Evolutionary conservation across 2,329 filamentous ascomycete genomes (phyloP).

Genomic region (Ophiostoma australiae): DNA sequence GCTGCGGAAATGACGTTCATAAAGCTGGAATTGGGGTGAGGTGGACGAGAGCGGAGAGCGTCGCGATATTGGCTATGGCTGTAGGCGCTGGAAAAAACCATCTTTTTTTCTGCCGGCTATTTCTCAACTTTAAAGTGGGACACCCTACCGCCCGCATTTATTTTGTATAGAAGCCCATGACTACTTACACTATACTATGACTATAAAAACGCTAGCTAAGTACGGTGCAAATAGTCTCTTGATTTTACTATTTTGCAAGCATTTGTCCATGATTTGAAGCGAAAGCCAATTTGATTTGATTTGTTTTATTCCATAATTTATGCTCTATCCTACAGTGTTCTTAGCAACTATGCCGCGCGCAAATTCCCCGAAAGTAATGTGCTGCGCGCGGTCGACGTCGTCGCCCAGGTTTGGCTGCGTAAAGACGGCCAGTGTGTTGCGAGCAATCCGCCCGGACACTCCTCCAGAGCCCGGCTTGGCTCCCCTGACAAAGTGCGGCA

Average conservation of each 20-base stretch:
- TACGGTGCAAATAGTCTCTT: not conserved
- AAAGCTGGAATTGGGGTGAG: not conserved
- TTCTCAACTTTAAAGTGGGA: slow-evolving; percentile 19
- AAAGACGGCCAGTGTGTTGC: slow-evolving; percentile 92
- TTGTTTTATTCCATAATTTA: not conserved
- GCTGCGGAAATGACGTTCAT: not conserved
- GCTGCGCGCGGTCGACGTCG: slow-evolving; percentile 63
- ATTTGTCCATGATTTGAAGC: not conserved
- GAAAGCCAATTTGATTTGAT: not conserved
- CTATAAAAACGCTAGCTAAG: too few species aligned
- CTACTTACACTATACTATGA: not conserved
- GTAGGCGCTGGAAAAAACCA: slow-evolving; percentile 5
- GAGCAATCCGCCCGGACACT: slow-evolving; percentile 50
- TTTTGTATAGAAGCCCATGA: not conserved
- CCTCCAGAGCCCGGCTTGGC: slow-evolving; percentile 45
- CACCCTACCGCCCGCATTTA: not conserved
- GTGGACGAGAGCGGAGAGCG: slow-evolving; percentile 1
- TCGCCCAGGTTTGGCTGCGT: slow-evolving; percentile 91
- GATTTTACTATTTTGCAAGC: not conserved
- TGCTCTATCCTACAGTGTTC: slow-evolving; percentile 45
- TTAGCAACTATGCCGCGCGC: slow-evolving; percentile 57
- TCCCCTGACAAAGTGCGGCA: slow-evolving; percentile 90
- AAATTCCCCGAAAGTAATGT: slow-evolving; percentile 70
- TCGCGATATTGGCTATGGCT: slow-evolving; percentile 7
- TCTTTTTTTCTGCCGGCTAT: slow-evolving; percentile 24